Evolutionary conservation across 164 flowering plant genomes (phyloP), one percentile per base, ranked within the genome.

Genomic region (Nelumbo lutea): DNA sequence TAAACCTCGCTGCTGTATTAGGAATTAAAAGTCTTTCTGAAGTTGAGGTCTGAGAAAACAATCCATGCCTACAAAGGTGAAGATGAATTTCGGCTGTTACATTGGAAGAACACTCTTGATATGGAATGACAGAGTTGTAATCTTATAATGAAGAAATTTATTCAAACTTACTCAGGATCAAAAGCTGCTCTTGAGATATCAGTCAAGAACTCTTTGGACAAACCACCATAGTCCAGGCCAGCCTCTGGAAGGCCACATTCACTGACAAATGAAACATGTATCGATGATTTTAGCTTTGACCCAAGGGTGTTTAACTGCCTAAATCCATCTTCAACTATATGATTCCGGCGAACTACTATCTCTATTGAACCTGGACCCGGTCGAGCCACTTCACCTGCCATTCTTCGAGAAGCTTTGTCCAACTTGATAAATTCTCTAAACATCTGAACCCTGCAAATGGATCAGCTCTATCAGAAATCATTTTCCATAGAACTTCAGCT

Each of bases 221-320:
- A 75, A 27, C 99, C 98, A 78, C 99, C 99, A 85, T 90, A 93
- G 80, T 96, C 99, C 58, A 93, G 86, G 50, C 99, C 99, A 81
- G 97, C 99, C 83, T 96, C 99, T 13, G 93, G 96, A 75, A 96
- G 91, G 73, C 99, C 99, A 83, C 81, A 84, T 78, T 91, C 99
- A 83, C 91, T 90, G 51, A 96, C 93, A 90, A 92, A 96, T 62
- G 99, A 93, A 65, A 96, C 97, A 74, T 93, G 93, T 67, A 96
- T 88, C 38, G 80, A 76, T 65, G 95, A 89, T 79, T 91, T 96
- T 67, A 96, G 73, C 77, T 79, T 86, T 73, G 98, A 75, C 39
- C 99, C 97, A 62, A 96, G 86, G 58, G 84, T 73, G 76, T 88
- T 93, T 45, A 96, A 75, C 76, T 93, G 99, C 50, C 72, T 85